Evolutionary conservation across 352 stramenopile genomes (phyloP).

Genomic region (Phytophthora cactorum): DNA sequence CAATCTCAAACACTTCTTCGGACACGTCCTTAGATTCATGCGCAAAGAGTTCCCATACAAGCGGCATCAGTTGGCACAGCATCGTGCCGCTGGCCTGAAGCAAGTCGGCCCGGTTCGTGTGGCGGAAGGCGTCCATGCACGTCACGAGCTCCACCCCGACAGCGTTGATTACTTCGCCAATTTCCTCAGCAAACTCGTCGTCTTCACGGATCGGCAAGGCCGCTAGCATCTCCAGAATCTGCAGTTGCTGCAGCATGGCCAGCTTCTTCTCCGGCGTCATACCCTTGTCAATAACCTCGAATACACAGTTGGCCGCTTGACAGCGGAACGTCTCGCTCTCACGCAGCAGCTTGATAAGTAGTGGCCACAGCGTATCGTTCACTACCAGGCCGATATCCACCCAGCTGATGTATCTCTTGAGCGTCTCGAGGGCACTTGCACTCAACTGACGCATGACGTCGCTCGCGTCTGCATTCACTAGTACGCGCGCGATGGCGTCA

Average conservation of each 20-base stretch:
- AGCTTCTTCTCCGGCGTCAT: slow-evolving; percentile 88
- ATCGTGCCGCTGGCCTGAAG: slow-evolving; percentile 63
- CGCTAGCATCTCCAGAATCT: slow-evolving; percentile 68
- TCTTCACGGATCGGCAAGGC: slow-evolving; percentile 72
- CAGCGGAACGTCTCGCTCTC: slow-evolving; percentile 68
- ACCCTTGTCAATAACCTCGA: slow-evolving; percentile 87
- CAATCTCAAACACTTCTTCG: slow-evolving; percentile 88
- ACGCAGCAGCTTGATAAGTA: slow-evolving; percentile 75
- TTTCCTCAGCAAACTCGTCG: slow-evolving; percentile 83
- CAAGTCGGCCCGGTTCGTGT: slow-evolving; percentile 50
- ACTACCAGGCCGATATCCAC: slow-evolving; percentile 86
- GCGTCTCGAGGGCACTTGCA: slow-evolving; percentile 69
- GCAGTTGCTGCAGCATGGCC: slow-evolving; percentile 71
- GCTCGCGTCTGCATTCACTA: slow-evolving; percentile 76
- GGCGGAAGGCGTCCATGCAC: slow-evolving; percentile 81
- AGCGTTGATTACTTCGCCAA: slow-evolving; percentile 84
- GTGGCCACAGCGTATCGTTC: slow-evolving; percentile 81
- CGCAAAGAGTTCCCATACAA: slow-evolving; percentile 84
- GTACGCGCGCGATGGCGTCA: slow-evolving; percentile 84
- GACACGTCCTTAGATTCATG: slow-evolving; percentile 86
- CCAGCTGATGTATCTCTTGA: slow-evolving; percentile 89
- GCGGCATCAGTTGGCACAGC: slow-evolving; percentile 76
- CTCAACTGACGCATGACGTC: slow-evolving; percentile 76
- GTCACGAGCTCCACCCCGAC: slow-evolving; percentile 83
- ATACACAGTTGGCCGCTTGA: slow-evolving; percentile 81